Evolutionary conservation across 768 basidiomycete genomes (phyloP).

Genomic region (Lactarius deliciosus): DNA sequence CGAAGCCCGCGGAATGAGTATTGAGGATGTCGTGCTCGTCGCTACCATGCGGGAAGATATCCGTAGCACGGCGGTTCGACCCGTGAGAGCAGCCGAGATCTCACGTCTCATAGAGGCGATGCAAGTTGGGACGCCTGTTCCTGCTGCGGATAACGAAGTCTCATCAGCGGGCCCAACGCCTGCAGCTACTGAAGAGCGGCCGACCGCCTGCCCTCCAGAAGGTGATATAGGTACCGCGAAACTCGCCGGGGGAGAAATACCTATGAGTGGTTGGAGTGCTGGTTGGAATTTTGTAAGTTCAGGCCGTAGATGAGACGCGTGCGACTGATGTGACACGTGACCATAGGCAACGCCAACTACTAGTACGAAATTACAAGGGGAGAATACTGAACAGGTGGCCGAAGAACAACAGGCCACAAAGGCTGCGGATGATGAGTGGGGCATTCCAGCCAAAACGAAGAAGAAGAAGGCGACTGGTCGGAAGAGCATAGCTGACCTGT

Average conservation of each 20-base stretch:
- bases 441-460: neutral
- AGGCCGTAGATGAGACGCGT: neutral
- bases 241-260: neutral
- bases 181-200: neutral
- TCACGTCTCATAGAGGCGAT: neutral
- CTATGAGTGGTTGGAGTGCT: neutral
- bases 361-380: neutral
- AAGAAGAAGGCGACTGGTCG: neutral
- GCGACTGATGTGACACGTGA: neutral
- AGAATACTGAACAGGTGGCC: constrained; percentile 1
- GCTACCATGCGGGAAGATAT: constrained; percentile 16
- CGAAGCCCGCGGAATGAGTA: constrained; percentile 17
- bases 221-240: neutral
- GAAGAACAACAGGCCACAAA: constrained; percentile 1
- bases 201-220: neutral
- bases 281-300: neutral
- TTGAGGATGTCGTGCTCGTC: constrained; percentile 20
- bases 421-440: neutral
- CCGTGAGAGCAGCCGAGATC: neutral
- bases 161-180: neutral
- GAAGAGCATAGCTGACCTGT: neutral
- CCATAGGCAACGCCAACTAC: neutral
- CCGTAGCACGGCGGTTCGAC: neutral
- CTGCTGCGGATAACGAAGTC: neutral
- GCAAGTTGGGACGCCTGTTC: neutral